phyloP scores from a whole-genome alignment of 1,284 basidiomycete genomes.

The Irpex rosettiformis region DNA sequence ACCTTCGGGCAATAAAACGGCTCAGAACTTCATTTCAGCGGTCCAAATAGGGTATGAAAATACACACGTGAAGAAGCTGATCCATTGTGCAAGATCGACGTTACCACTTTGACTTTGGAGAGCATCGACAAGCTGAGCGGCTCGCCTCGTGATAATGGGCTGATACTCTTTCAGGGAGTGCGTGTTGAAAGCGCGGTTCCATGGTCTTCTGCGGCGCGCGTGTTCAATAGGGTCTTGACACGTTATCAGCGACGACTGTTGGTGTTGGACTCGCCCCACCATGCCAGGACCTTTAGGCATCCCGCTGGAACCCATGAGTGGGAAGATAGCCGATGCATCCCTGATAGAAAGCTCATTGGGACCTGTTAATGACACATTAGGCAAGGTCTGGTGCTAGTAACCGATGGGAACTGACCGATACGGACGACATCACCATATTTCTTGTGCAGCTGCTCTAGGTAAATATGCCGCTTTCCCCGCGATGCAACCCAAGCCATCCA shows the following conservation, averaged over 20 bases:
- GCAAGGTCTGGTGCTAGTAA: not conserved
- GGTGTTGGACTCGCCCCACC: slow-evolving; percentile 16
- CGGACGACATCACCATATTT: slow-evolving; percentile 20
- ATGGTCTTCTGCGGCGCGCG: slow-evolving; percentile 43
- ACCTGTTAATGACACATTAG: slow-evolving; percentile 4
- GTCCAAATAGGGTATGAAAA: not conserved
- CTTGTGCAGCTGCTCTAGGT: slow-evolving; percentile 15
- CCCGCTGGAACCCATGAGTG: slow-evolving; percentile 15
- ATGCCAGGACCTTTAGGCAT: slow-evolving; percentile 22
- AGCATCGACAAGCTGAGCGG: slow-evolving; percentile 34
- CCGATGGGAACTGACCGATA: slow-evolving; percentile 11
- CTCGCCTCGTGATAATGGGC: slow-evolving; percentile 36
- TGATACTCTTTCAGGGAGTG: slow-evolving; percentile 51
- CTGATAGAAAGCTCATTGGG: slow-evolving; percentile 19
- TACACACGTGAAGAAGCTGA: slow-evolving; percentile 51
- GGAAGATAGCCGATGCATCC: slow-evolving; percentile 12
- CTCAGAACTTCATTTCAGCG: not conserved
- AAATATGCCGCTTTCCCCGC: slow-evolving; percentile 17
- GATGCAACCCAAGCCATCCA: slow-evolving; percentile 8
- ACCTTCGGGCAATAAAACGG: slow-evolving; percentile 25
- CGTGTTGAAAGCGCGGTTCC: slow-evolving; percentile 49
- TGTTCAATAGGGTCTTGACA: slow-evolving; percentile 36
- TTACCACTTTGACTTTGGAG: slow-evolving; percentile 32
- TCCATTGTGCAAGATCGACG: slow-evolving; percentile 41
- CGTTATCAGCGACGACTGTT: slow-evolving; percentile 25